Conservation (phyloP, 129 eudicot genomes). For the Escallonia rubra region DNA sequence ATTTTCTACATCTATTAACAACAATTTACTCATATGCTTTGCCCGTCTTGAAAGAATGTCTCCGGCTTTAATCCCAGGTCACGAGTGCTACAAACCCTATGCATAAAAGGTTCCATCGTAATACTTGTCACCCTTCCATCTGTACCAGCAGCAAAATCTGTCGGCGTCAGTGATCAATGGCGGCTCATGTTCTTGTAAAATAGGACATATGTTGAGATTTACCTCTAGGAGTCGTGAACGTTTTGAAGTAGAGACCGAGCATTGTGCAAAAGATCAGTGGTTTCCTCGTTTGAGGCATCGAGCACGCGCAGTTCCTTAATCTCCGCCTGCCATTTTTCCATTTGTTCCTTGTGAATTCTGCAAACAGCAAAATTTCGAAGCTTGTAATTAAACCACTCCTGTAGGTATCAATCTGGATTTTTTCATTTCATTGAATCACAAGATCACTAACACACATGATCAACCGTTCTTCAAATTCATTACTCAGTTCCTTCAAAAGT, state of each 20-base stretch:
- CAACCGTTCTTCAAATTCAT: slow-evolving; percentile 82
- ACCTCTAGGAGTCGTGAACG: slow-evolving; percentile 53
- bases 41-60: too few species aligned
- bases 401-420: background rate
- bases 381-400: slow-evolving; percentile 4
- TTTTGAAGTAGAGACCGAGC: slow-evolving; percentile 63
- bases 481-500: slow-evolving; percentile 54
- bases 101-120: too few species aligned
- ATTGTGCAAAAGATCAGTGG: slow-evolving; percentile 50
- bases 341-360: slow-evolving; percentile 93
- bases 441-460: slow-evolving; percentile 39
- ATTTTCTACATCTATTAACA: too few species aligned
- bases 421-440: slow-evolving; percentile 39
- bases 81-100: too few species aligned
- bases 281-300: slow-evolving; percentile 81
- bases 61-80: too few species aligned
- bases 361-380: slow-evolving; percentile 18
- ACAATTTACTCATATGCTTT: too few species aligned
- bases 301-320: slow-evolving; percentile 74
- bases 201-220: background rate
- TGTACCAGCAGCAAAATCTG: too few species aligned
- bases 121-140: too few species aligned
- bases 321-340: slow-evolving; percentile 87
- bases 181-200: too few species aligned
- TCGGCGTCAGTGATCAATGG: too few species aligned